phyloP scores from a whole-genome alignment of 139 green algal genomes.

The Microglena sp. region DNA sequence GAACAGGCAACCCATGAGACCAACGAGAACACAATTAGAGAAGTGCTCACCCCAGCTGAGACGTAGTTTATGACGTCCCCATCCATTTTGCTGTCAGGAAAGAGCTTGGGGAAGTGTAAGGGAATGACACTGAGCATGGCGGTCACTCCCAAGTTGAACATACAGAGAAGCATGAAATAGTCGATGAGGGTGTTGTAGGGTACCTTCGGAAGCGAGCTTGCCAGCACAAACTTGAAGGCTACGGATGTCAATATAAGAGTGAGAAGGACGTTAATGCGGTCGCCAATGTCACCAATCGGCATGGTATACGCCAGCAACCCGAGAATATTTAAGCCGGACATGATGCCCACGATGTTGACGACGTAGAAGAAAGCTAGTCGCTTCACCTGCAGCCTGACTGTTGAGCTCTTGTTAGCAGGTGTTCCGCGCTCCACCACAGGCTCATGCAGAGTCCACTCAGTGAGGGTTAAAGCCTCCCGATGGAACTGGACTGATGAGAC shows the following conservation, averaged over 20 bases:
- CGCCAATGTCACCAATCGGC: neutral
- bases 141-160: neutral
- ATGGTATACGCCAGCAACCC: neutral
- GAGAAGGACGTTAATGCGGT: neutral
- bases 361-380: neutral
- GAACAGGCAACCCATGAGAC: too few species aligned
- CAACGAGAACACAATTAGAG: too few species aligned
- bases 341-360: neutral
- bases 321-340: neutral
- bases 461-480: neutral
- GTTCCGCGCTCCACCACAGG: neutral
- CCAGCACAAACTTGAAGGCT: neutral
- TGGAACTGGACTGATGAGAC: neutral
- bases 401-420: neutral
- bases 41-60: neutral
- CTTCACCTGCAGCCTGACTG: neutral
- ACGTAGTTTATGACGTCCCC: neutral
- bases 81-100: neutral
- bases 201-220: neutral
- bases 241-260: neutral
- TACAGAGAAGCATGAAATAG: neutral
- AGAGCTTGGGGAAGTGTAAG: neutral
- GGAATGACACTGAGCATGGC: neutral
- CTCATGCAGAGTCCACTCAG: neutral
- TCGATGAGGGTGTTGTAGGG: neutral